phyloP scores from a whole-genome alignment of 2,329 filamentous ascomycete genomes.

The Aureobasidium sp. region DNA sequence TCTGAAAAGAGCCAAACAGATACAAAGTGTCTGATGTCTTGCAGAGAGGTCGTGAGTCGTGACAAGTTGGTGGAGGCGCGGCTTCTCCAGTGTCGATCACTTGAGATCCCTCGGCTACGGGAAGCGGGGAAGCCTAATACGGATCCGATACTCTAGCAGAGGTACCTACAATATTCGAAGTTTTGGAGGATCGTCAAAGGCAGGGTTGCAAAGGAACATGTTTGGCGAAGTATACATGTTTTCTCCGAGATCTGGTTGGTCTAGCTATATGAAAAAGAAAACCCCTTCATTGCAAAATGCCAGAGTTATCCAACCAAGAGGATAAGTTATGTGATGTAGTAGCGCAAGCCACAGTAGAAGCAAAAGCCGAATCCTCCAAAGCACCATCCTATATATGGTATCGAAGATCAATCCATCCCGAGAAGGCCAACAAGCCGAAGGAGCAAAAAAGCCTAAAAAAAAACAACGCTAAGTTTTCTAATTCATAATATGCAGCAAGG shows the following conservation, averaged over 20 bases:
- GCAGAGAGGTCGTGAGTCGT: background rate
- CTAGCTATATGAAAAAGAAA: background rate
- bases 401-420: background rate
- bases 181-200: background rate
- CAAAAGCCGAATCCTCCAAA: background rate
- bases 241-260: background rate
- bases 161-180: background rate
- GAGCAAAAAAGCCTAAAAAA: background rate
- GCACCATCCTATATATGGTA: background rate
- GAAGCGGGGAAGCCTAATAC: background rate
- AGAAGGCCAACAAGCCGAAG: background rate
- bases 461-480: slow-evolving; percentile 8
- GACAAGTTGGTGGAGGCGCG: background rate
- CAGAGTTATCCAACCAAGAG: background rate
- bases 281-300: background rate
- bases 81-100: background rate
- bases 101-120: slow-evolving; percentile 7
- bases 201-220: background rate
- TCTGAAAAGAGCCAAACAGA: background rate
- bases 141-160: background rate
- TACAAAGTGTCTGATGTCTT: background rate
- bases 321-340: background rate
- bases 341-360: background rate
- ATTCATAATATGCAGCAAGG: slow-evolving; percentile 3
- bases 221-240: background rate